Evolutionary conservation across 2,329 filamentous ascomycete genomes (phyloP), one percentile per base, ranked within the genome.

Genomic region (Diaporthe ilicicola): DNA sequence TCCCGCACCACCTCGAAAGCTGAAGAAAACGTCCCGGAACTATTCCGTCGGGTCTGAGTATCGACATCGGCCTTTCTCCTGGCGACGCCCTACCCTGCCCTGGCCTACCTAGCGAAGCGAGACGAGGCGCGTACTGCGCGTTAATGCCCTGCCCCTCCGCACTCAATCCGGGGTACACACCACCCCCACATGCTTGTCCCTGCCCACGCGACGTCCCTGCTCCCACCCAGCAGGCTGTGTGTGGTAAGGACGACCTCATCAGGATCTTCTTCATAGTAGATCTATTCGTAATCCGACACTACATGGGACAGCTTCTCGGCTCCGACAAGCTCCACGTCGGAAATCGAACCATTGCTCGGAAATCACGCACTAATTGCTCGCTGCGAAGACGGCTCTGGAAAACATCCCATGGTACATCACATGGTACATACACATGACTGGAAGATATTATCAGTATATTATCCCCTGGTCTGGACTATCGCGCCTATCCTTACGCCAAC

Each of bases 321-420:
- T 65, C 70, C 70, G 70, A 56, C 32, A 22, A 53, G 55, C 56
- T 66, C 70, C 70, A 69, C 39, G 51, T 72, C 66, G 59, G 67
- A 70, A 64, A 70, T 56, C 67, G 67, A 66, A 29, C 19, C 24
- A 19, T 29, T 17, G 24, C 34, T 55, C 44, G 68, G 39, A 66
- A 54, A 44, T 39, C 24, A 32, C 27, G 17, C 59, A 3, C 22
- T 34, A 19, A 19, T 7, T 64, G 34, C 44, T n/a, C 44, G 19
- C 56, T 71, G 70, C 70, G 66, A 66, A 66, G 70, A 17, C 70
- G 70, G 70, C 70, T 69, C 32, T 24, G n/a, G 29, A 53, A 19
- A 29, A 37, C 15, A 53, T 24, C 10, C 48, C 44, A 17, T 19
- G 24, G 24, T 64, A 37, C n/a, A n/a, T n/a, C n/a, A n/a, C n/a